These are phyloP conservation scores for Gypsophila paniculata DNA, from an alignment of 179 eudicot genomes.

Conservation along the genomic window DNA sequence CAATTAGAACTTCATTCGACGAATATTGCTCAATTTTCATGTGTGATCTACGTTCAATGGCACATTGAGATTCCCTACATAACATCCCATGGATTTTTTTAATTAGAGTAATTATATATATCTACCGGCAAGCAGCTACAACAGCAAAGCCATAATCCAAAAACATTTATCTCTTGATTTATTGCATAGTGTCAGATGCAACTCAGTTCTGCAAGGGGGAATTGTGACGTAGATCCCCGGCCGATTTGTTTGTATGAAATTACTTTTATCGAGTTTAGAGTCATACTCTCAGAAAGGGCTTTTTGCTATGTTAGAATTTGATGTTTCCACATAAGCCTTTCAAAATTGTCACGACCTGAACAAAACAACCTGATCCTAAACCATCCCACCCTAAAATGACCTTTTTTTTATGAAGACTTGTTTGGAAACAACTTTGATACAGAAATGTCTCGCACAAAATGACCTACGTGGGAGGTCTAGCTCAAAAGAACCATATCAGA, in stretches of 20 bases:
- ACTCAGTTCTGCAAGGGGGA: background rate
- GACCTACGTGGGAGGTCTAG: background rate
- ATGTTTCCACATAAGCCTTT: background rate
- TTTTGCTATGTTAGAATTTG: background rate
- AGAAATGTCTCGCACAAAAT: too few relatives aligned
- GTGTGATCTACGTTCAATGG: background rate
- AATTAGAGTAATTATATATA: background rate
- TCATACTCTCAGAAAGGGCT: background rate
- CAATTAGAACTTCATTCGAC: background rate
- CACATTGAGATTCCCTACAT: too few relatives aligned
- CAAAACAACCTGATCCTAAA: too few relatives aligned
- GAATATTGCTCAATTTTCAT: background rate
- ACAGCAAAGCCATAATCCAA: background rate
- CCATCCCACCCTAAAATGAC: too few relatives aligned
- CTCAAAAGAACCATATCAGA: background rate
- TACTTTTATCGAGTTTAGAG: background rate
- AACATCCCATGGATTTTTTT: conserved; percentile 1
- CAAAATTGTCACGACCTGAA: too few relatives aligned
- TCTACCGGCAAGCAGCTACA: background rate
- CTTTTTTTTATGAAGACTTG: too few relatives aligned
- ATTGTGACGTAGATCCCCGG: background rate
- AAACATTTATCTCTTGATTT: background rate
- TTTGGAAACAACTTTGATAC: too few relatives aligned
- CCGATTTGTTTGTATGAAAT: background rate
- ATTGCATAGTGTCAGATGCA: background rate